phyloP scores from a whole-genome alignment of 164 flowering plant species.

The Houttuynia cordata region DNA sequence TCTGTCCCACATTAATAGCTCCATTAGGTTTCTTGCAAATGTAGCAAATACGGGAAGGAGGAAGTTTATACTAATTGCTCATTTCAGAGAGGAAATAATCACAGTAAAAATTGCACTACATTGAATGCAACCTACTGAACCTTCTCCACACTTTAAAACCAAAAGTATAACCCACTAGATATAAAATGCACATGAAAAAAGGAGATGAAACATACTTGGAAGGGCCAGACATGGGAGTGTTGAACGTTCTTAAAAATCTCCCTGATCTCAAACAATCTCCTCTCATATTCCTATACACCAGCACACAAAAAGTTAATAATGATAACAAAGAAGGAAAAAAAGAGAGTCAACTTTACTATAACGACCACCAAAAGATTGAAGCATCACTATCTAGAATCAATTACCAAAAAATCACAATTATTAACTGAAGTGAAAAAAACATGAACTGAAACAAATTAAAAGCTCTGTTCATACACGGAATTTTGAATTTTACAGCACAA shows the following conservation, averaged over 20 bases:
- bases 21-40: too few species aligned
- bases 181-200: not conserved
- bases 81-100: too few species aligned
- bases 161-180: not conserved
- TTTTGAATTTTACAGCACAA: too few species aligned
- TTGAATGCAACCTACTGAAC: too few species aligned
- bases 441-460: not conserved
- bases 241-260: constrained; percentile 49
- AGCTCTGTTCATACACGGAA: not conserved
- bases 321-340: too few species aligned
- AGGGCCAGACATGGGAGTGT: constrained; percentile 92
- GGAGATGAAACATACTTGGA: constrained; percentile 44
- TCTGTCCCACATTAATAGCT: too few species aligned
- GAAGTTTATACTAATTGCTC: too few species aligned
- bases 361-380: not conserved
- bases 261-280: constrained; percentile 53
- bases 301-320: not conserved
- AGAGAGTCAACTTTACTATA: not conserved
- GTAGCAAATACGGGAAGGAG: too few species aligned
- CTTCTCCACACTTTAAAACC: too few species aligned
- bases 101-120: too few species aligned
- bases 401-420: not conserved
- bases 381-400: not conserved
- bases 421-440: too few species aligned
- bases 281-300: constrained; percentile 43